Percentiles rank a stretch among this genome's conserved stretches.
Evolutionary conservation across 2,329 filamentous ascomycete species (phyloP).

Genomic region (Microsporum ferrugineum): DNA sequence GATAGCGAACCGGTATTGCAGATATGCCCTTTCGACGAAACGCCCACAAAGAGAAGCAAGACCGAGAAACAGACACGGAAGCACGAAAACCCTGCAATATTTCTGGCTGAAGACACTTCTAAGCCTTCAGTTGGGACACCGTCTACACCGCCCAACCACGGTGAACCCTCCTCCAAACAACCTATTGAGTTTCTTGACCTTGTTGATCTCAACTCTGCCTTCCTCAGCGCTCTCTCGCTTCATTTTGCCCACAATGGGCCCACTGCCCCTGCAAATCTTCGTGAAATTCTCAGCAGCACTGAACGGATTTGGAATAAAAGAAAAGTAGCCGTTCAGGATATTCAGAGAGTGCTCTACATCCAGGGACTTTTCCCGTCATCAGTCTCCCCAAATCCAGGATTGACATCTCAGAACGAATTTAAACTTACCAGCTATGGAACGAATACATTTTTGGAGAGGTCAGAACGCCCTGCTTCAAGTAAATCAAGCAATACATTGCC

Average conservation of each 20-base stretch:
- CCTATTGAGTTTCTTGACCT: conserved; percentile 39
- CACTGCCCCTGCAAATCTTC: conserved; percentile 52
- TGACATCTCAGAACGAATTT: conserved; percentile 16
- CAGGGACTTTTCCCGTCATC: conserved; percentile 24
- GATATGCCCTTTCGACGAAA: not conserved
- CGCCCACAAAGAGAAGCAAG: not conserved
- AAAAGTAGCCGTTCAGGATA: conserved; percentile 52
- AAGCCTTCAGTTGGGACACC: not conserved
- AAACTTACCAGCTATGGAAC: conserved; percentile 33
- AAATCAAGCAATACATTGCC: conserved; percentile 4
- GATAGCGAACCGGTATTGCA: not conserved
- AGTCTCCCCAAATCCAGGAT: conserved; percentile 3
- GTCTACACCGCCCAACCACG: conserved; percentile 31
- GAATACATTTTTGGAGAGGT: conserved; percentile 29
- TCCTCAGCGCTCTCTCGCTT: conserved; percentile 56
- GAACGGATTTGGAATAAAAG: conserved; percentile 63
- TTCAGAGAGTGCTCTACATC: conserved; percentile 57
- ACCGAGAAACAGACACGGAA: not conserved
- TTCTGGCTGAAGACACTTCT: conserved; percentile 9
- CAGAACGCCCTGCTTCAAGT: conserved; percentile 8
- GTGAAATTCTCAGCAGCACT: conserved; percentile 49
- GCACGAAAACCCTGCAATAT: not conserved
- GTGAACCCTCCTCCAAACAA: conserved; percentile 8
- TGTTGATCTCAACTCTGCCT: conserved; percentile 52
- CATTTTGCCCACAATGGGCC: conserved; percentile 59